phyloP scores from a whole-genome alignment of 176 grass and related monocot species.

The Raddia distichophylla region DNA sequence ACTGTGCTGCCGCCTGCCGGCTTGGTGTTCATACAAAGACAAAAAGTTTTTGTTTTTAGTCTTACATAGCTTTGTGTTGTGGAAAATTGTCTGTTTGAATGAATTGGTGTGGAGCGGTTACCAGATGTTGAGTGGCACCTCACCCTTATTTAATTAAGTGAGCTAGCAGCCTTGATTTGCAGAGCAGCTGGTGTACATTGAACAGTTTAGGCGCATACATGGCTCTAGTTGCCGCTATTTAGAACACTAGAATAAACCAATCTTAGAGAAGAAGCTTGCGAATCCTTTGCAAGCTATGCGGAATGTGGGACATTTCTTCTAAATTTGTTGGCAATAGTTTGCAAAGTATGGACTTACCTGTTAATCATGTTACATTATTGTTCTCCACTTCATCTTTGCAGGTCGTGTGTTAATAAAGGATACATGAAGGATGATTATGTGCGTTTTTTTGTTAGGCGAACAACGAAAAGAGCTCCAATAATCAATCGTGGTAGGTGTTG shows the following conservation, averaged over 20 bases:
- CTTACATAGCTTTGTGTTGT: not conserved
- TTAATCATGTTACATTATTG: constrained; percentile 17
- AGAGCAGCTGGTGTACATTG: not conserved
- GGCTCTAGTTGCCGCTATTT: not conserved
- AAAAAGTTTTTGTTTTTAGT: not conserved
- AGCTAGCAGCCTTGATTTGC: not conserved
- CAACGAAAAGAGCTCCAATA: constrained; percentile 83
- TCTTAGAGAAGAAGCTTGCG: not conserved
- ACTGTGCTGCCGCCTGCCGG: not conserved
- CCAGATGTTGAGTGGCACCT: not conserved
- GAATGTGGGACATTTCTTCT: not conserved
- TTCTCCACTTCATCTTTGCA: constrained; percentile 45
- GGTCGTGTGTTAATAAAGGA: constrained; percentile 92
- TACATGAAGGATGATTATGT: constrained; percentile 99
- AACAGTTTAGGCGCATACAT: not conserved
- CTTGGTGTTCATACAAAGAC: not conserved
- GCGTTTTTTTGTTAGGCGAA: constrained; percentile 77
- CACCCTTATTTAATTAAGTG: not conserved
- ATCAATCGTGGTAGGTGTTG: constrained; percentile 66
- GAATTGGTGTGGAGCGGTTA: not conserved
- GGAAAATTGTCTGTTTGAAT: not conserved
- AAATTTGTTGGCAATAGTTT: not conserved
- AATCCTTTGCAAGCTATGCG: not conserved
- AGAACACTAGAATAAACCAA: not conserved
- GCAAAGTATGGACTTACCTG: not conserved